phyloP scores from a whole-genome alignment of 345 rosid species.

The Gossypium bickii region DNA sequence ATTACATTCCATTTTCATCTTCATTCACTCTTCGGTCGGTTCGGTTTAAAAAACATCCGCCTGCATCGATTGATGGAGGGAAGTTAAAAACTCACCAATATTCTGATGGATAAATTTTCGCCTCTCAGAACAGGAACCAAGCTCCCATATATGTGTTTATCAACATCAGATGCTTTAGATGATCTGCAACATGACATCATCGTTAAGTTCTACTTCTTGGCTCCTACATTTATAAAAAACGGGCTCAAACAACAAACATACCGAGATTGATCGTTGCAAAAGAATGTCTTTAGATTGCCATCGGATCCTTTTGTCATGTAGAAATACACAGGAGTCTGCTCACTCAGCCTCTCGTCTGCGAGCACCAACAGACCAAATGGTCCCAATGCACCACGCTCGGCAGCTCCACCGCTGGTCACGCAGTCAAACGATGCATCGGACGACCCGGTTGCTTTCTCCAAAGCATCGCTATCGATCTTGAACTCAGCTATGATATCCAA shows the following conservation, averaged over 20 bases:
- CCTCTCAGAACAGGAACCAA: constrained; percentile 61
- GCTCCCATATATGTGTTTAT: constrained; percentile 49
- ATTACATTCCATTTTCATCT: background rate
- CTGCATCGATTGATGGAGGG: too few species aligned
- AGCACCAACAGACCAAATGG: constrained; percentile 88
- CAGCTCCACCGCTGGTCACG: constrained; percentile 43
- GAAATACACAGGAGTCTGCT: constrained; percentile 87
- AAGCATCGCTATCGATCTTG: constrained; percentile 47
- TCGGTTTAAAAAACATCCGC: background rate
- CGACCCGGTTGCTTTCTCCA: constrained; percentile 33
- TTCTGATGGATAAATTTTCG: constrained; percentile 61
- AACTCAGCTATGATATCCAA: constrained; percentile 64
- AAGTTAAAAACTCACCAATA: constrained; percentile 45
- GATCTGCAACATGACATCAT: constrained; percentile 36
- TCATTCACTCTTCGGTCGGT: background rate
- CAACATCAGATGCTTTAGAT: constrained; percentile 56
- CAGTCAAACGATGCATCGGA: constrained; percentile 50
- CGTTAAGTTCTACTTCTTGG: background rate
- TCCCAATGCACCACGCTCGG: constrained; percentile 71
- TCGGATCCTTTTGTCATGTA: constrained; percentile 52
- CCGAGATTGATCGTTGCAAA: constrained; percentile 78
- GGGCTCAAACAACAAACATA: constrained; percentile 11
- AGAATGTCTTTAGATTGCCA: constrained; percentile 55
- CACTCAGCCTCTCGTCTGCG: constrained; percentile 50
- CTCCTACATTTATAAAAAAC: background rate